Evolutionary conservation across 2,329 filamentous ascomycete genomes (phyloP).

Genomic region (Cordyceps cateniannulata): DNA sequence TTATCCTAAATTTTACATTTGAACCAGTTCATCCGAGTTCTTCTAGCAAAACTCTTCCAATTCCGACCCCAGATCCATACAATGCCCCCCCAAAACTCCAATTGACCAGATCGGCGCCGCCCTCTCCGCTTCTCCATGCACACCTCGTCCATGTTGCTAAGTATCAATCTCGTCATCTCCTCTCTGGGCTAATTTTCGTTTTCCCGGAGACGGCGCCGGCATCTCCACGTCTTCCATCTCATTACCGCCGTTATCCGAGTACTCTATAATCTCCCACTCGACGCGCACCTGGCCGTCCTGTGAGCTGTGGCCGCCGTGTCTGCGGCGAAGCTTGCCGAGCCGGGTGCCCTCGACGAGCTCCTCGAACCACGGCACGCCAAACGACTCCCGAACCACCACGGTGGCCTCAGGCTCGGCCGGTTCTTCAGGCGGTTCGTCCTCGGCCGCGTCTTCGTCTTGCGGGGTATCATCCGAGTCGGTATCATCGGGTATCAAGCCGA

Average conservation of each 20-base stretch:
- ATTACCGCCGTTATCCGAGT: constrained; percentile 43
- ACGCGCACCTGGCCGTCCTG: constrained; percentile 60
- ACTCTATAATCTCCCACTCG: constrained; percentile 83
- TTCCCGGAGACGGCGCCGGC: constrained; percentile 31
- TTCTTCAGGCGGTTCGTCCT: constrained; percentile 18
- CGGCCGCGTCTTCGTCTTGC: constrained; percentile 19
- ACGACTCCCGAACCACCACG: constrained; percentile 44
- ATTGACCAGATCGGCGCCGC: not conserved
- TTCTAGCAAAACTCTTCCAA: too few relatives aligned
- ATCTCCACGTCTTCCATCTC: constrained; percentile 31
- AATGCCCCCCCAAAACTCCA: not conserved
- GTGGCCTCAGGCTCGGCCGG: constrained; percentile 24
- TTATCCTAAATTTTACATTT: too few relatives aligned
- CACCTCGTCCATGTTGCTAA: not conserved
- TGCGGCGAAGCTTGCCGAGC: constrained; percentile 61
- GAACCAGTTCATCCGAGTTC: too few relatives aligned
- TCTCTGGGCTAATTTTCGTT: constrained; percentile 42
- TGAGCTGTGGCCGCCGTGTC: constrained; percentile 46
- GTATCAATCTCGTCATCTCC: not conserved
- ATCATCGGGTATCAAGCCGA: constrained; percentile 60
- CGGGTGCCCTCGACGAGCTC: constrained; percentile 69
- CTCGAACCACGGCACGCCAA: constrained; percentile 81
- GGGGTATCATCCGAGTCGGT: constrained; percentile 22
- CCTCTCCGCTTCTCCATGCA: too few relatives aligned
- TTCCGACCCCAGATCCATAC: too few relatives aligned